Conservation (phyloP, 306 rosid species). For the Castanea sativa region DNA sequence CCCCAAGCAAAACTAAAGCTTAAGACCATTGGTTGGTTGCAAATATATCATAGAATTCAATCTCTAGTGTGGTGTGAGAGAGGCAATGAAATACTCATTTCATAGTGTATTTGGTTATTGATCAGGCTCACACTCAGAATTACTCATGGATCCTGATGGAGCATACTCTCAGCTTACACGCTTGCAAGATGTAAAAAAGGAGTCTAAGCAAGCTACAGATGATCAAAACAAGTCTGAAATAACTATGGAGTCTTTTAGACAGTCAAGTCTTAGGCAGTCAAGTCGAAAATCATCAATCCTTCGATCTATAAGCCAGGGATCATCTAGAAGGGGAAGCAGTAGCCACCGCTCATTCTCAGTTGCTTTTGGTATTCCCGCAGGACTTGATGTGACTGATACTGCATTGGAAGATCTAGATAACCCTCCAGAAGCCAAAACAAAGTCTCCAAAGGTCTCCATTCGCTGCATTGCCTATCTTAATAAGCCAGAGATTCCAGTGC, state of each 20-base stretch:
- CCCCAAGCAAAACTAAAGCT: background rate
- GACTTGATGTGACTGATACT: constrained; percentile 39
- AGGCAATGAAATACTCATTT: too few relatives aligned
- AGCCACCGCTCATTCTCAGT: constrained; percentile 70
- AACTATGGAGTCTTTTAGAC: constrained; percentile 47
- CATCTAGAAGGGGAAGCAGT: constrained; percentile 51
- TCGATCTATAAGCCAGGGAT: constrained; percentile 67
- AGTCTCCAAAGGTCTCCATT: constrained; percentile 50
- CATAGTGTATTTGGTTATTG: constrained; percentile 2
- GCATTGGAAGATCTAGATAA: constrained; percentile 19
- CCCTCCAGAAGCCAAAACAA: constrained; percentile 14
- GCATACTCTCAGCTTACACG: constrained; percentile 82
- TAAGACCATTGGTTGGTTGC: background rate
- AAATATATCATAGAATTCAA: background rate
- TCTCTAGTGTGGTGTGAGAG: background rate
- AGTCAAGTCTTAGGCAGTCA: constrained; percentile 21
- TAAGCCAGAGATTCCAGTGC: constrained; percentile 85
- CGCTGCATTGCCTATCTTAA: constrained; percentile 74
- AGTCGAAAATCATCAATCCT: constrained; percentile 54
- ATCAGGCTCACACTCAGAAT: constrained; percentile 71
- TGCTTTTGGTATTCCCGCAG: constrained; percentile 71
- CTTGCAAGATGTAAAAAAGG: constrained; percentile 65
- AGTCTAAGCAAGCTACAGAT: constrained; percentile 31
- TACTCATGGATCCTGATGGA: constrained; percentile 68
- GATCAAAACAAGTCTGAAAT: constrained; percentile 40